Percentiles rank a stretch among this genome's conserved stretches.
phyloP scores from a whole-genome alignment of 2,329 filamentous ascomycete species.

The Teratosphaeria nubilosa region DNA sequence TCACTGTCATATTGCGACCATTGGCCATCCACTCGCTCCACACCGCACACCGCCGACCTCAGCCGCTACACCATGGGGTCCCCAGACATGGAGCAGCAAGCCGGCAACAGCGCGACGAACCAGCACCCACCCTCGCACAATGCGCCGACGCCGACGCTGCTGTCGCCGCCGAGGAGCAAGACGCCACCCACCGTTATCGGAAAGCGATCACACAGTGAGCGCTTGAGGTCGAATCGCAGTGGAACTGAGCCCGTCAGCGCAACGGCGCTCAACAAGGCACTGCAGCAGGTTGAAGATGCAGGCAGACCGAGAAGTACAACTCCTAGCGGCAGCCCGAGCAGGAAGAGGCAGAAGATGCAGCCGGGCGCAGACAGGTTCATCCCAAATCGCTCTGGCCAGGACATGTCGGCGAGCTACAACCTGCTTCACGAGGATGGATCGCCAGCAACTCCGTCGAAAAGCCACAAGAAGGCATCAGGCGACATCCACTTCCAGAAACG shows the following conservation, averaged over 20 bases:
- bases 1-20: background rate
- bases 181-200: slow-evolving; percentile 48
- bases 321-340: slow-evolving; percentile 54
- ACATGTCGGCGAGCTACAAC: slow-evolving; percentile 86
- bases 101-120: background rate
- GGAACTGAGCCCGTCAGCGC: slow-evolving; percentile 49
- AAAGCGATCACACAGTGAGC: slow-evolving; percentile 30
- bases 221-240: slow-evolving; percentile 18
- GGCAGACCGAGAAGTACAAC: slow-evolving; percentile 49
- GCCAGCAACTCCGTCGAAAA: slow-evolving; percentile 77
- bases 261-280: slow-evolving; percentile 48
- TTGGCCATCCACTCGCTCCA: background rate
- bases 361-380: slow-evolving; percentile 64
- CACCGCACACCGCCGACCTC: background rate
- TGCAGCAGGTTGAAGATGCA: slow-evolving; percentile 52
- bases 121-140: slow-evolving; percentile 13
- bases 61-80: background rate
- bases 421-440: slow-evolving; percentile 87
- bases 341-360: slow-evolving; percentile 59
- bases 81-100: background rate
- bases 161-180: slow-evolving; percentile 49
- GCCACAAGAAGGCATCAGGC: slow-evolving; percentile 79
- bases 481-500: slow-evolving; percentile 92
- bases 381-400: slow-evolving; percentile 83
- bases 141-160: slow-evolving; percentile 34